These are phyloP conservation scores for Mycena vitilis DNA, from an alignment of 768 basidiomycete species.

Conservation along the genomic window DNA sequence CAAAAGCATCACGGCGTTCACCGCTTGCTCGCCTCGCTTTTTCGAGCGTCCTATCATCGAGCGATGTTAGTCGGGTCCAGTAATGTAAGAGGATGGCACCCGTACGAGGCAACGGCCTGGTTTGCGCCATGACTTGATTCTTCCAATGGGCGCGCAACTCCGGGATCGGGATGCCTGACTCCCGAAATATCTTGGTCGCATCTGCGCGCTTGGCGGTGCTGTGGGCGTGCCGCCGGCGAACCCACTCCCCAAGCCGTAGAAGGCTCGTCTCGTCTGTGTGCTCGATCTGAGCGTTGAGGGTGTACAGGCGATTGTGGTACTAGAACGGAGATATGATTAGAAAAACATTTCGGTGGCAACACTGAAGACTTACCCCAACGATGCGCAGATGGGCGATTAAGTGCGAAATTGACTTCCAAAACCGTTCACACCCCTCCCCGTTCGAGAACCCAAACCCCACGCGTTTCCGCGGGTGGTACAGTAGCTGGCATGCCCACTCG, in stretches of 20 bases:
- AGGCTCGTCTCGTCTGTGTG: constrained; percentile 40
- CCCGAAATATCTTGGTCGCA: constrained; percentile 34
- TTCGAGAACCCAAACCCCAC: constrained; percentile 45
- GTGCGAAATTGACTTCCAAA: constrained; percentile 4
- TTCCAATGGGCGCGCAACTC: constrained; percentile 47
- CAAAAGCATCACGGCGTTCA: background rate
- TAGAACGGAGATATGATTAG: constrained; percentile 8
- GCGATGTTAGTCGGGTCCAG: no score
- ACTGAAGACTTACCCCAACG: background rate
- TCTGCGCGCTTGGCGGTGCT: constrained; percentile 32
- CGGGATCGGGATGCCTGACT: constrained; percentile 26
- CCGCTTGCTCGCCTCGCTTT: constrained; percentile 1
- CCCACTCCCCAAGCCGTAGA: constrained; percentile 48
- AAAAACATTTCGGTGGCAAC: background rate
- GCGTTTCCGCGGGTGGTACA: constrained; percentile 39
- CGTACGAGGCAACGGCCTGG: constrained; percentile 1
- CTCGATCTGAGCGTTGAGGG: constrained; percentile 40
- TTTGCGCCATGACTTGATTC: constrained; percentile 45
- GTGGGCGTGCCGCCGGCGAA: constrained; percentile 34
- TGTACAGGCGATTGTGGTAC: constrained; percentile 17
- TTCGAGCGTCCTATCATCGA: background rate
- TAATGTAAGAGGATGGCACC: background rate
- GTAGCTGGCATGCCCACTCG: constrained; percentile 44
- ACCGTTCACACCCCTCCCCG: constrained; percentile 43
- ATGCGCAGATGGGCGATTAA: constrained; percentile 5